Evolutionary conservation across 2,329 filamentous ascomycete species (phyloP).

Genomic region (Exophiala aquamarina): DNA sequence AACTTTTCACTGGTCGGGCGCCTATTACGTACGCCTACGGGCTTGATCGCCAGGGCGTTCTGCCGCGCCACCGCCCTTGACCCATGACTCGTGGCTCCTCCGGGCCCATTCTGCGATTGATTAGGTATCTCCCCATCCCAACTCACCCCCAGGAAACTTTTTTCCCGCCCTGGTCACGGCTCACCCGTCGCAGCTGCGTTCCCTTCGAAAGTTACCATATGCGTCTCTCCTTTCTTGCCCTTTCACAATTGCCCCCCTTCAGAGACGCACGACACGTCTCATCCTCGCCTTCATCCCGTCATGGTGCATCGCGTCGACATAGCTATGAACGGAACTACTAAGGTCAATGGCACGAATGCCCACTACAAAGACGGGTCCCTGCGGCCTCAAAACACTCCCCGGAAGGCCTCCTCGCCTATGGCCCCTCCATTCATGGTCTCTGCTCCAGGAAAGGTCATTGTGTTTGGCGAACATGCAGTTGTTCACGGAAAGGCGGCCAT

Average conservation of each 20-base stretch:
- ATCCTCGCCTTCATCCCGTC: not conserved
- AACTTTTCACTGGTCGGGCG: conserved; percentile 5
- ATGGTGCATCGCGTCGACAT: conserved; percentile 20
- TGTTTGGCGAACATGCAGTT: conserved; percentile 97
- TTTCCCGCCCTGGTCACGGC: not conserved
- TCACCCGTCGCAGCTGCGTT: too few species aligned
- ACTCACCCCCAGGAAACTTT: conserved; percentile 4
- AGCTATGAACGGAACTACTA: conserved; percentile 20
- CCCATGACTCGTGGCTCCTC: too few species aligned
- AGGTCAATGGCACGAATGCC: conserved; percentile 24
- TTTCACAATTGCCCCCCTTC: not conserved
- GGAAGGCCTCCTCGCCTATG: conserved; percentile 57
- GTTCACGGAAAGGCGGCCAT: conserved; percentile 96
- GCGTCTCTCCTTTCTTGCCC: not conserved
- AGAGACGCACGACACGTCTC: not conserved
- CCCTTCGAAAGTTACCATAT: not conserved
- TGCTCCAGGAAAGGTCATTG: conserved; percentile 95
- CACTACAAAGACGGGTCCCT: conserved; percentile 20
- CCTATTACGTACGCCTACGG: not conserved
- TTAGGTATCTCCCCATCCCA: not conserved
- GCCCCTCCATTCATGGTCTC: conserved; percentile 96
- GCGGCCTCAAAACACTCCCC: conserved; percentile 23
- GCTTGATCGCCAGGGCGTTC: not conserved
- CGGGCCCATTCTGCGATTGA: too few species aligned
- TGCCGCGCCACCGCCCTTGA: not conserved